Percentiles rank a stretch among this genome's conserved stretches.
These are phyloP conservation scores for Verticillium isaacii DNA, from an alignment of 2,329 filamentous ascomycete species.

Conservation along the genomic window DNA sequence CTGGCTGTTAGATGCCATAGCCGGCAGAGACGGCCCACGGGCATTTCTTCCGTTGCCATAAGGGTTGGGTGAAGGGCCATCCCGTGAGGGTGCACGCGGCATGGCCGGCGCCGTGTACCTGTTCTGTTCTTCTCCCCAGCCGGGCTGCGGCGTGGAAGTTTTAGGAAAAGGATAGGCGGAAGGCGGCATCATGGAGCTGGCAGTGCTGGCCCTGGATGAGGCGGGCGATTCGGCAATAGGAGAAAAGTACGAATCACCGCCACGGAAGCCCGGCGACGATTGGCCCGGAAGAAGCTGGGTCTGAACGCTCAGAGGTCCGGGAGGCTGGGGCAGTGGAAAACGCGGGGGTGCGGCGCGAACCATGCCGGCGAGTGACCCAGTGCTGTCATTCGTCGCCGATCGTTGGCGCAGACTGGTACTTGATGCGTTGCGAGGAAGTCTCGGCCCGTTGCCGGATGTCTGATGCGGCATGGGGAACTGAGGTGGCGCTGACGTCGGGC, in stretches of 20 bases:
- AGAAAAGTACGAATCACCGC: conserved; percentile 89
- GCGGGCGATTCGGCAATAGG: conserved; percentile 76
- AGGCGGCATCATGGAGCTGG: conserved; percentile 65
- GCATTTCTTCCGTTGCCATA: conserved; percentile 62
- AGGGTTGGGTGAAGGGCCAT: conserved; percentile 63
- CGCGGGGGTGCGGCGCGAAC: conserved; percentile 61
- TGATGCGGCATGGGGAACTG: conserved; percentile 25
- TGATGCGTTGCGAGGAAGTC: conserved; percentile 61
- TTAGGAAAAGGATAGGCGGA: conserved; percentile 67
- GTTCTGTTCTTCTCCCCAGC: conserved; percentile 69
- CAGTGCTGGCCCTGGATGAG: conserved; percentile 68
- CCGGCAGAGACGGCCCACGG: conserved; percentile 75
- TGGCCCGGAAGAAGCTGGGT: conserved; percentile 39
- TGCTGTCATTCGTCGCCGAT: conserved; percentile 70
- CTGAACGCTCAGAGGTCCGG: conserved; percentile 64
- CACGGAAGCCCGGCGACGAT: conserved; percentile 56
- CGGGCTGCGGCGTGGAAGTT: conserved; percentile 61
- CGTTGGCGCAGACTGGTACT: conserved; percentile 71
- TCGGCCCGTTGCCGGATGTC: conserved; percentile 11
- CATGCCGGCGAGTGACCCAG: conserved; percentile 51
- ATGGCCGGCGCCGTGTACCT: conserved; percentile 87
- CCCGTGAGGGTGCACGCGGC: conserved; percentile 74
- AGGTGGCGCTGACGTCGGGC: conserved; percentile 28
- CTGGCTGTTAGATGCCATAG: conserved; percentile 56
- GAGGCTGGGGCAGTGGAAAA: conserved; percentile 61